Conservation (phyloP, 1,284 basidiomycete genomes). For the Hymenochaete sp. region DNA sequence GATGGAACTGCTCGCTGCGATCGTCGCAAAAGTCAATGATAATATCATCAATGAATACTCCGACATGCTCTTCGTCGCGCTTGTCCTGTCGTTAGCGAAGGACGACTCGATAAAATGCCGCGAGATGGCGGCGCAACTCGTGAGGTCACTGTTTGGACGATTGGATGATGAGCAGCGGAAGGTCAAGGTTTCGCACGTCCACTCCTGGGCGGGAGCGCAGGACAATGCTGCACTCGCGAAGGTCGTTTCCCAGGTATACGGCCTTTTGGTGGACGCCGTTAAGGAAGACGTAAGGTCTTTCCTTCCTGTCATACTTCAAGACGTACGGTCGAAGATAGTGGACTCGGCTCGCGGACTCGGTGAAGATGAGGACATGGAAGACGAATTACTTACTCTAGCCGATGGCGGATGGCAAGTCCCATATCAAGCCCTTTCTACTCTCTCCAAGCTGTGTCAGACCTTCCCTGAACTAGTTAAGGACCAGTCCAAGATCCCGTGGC, state of each 20-base stretch:
- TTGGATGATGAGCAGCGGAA: constrained; percentile 56
- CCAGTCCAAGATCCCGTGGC: constrained; percentile 51
- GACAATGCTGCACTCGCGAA: constrained; percentile 54
- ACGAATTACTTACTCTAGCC: constrained; percentile 31
- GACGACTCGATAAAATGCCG: constrained; percentile 87
- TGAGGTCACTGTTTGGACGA: constrained; percentile 67
- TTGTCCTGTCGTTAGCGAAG: constrained; percentile 91
- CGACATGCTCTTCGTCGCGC: constrained; percentile 85
- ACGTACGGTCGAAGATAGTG: constrained; percentile 45
- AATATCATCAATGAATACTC: constrained; percentile 74
- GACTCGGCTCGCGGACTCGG: constrained; percentile 34
- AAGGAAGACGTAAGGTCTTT: constrained; percentile 42
- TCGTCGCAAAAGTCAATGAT: constrained; percentile 80
- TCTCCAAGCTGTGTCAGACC: constrained; percentile 56
- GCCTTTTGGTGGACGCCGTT: constrained; percentile 65
- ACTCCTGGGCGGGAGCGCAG: constrained; percentile 71
- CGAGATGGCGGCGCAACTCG: constrained; percentile 77
- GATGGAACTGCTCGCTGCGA: constrained; percentile 80
- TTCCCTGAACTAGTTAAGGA: constrained; percentile 41
- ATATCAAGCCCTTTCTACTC: constrained; percentile 69
- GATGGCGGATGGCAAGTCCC: constrained; percentile 76
- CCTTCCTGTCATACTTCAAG: constrained; percentile 47
- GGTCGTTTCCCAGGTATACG: constrained; percentile 76
- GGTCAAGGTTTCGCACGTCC: constrained; percentile 62
- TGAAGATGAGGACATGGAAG: constrained; percentile 32